Evolutionary conservation across 257 asterid genomes (phyloP).

Genomic region (Salvia miltiorrhiza): DNA sequence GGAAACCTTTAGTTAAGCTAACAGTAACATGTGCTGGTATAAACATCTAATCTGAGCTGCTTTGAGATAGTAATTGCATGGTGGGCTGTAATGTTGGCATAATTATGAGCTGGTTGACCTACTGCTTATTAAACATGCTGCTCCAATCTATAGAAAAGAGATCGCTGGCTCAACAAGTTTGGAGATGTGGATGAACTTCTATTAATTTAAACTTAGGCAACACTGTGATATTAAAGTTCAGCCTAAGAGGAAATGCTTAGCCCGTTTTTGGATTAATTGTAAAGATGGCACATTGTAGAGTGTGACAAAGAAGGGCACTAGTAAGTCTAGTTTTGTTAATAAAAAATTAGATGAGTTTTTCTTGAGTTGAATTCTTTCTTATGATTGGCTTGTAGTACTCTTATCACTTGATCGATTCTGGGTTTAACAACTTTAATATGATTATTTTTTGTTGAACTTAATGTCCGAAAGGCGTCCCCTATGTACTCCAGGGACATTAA

Average conservation of each 20-base stretch:
- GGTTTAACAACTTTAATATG: not conserved
- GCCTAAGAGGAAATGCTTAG: not conserved
- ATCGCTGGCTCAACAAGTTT: not conserved
- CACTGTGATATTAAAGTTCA: not conserved
- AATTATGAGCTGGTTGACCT: not conserved
- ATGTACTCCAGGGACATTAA: not conserved
- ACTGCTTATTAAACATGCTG: not conserved
- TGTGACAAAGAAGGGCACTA: slow-evolving; percentile 2
- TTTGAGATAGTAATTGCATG: not conserved
- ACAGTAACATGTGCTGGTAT: not conserved
- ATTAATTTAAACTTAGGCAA: not conserved
- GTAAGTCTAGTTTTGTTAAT: not conserved
- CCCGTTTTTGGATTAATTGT: not conserved
- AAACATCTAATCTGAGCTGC: not conserved
- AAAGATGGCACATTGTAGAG: not conserved
- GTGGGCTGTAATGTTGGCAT: not conserved
- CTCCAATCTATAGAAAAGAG: not conserved
- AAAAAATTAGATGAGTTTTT: not conserved
- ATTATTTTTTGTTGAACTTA: not conserved
- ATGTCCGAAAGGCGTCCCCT: not conserved
- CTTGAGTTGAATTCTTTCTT: not conserved
- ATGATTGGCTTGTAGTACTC: not conserved
- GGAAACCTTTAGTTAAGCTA: not conserved
- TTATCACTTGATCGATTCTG: slow-evolving; percentile 2
- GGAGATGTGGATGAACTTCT: not conserved